These are phyloP conservation scores for Mesembryanthemum crystallinum DNA, from an alignment of 148 eudicot species.

Conservation along the genomic window DNA sequence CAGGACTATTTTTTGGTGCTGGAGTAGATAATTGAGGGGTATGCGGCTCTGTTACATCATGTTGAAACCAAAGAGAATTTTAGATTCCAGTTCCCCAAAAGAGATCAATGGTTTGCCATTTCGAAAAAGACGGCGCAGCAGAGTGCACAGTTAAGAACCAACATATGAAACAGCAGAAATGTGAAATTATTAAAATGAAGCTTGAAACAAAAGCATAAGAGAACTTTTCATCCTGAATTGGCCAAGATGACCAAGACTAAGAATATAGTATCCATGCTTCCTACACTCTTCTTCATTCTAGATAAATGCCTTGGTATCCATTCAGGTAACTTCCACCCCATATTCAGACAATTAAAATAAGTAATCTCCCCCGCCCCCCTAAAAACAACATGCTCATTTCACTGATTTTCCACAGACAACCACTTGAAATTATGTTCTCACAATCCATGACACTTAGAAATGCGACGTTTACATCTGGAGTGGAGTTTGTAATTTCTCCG, in stretches of 20 bases:
- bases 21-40: slow-evolving; percentile 28
- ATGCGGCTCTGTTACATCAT: slow-evolving; percentile 22
- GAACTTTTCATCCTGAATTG: too few relatives aligned
- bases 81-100: not conserved
- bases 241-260: not conserved
- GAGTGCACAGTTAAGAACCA: too few relatives aligned
- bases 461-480: too few relatives aligned
- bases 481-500: not conserved
- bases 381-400: too few relatives aligned
- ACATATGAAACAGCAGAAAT: too few relatives aligned
- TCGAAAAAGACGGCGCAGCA: too few relatives aligned
- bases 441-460: not conserved
- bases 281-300: not conserved
- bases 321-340: not conserved
- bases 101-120: too few relatives aligned
- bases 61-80: not conserved
- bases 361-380: too few relatives aligned
- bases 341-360: too few relatives aligned
- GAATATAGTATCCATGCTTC: not conserved
- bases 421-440: not conserved
- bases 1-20: slow-evolving; percentile 25
- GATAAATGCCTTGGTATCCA: not conserved
- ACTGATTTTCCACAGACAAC: too few relatives aligned
- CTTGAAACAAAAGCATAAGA: not conserved
- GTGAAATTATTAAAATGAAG: not conserved